A percentile compares a stretch with the other conserved stretches of the same genome.
phyloP scores from a whole-genome alignment of 208 protist genomes.

The Leishmania major region DNA sequence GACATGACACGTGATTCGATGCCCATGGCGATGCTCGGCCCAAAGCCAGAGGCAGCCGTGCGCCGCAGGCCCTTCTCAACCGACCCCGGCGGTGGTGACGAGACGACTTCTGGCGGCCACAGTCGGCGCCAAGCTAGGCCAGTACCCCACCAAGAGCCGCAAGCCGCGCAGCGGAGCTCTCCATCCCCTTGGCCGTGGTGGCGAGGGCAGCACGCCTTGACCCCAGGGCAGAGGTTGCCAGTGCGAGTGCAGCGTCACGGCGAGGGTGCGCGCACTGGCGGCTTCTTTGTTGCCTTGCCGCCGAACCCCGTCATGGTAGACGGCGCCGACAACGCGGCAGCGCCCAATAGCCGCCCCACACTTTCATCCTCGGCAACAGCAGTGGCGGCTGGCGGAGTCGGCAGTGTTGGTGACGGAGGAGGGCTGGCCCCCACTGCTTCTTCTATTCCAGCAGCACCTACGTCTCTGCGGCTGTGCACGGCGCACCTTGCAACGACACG shows the following conservation, averaged over 20 bases:
- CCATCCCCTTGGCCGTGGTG: background rate
- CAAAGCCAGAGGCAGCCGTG: background rate
- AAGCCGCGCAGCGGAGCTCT: background rate
- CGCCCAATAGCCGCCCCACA: background rate
- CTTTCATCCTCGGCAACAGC: background rate
- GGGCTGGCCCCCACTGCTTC: background rate
- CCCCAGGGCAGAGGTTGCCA: background rate
- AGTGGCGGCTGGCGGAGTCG: background rate
- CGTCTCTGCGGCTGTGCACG: background rate
- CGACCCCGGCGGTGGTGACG: background rate
- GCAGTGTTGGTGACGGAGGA: background rate
- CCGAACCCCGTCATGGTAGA: background rate
- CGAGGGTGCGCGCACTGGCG: background rate
- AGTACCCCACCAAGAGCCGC: background rate
- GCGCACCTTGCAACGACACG: background rate
- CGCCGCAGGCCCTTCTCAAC: constrained; percentile 2
- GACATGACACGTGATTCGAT: constrained; percentile 12
- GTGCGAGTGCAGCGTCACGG: background rate
- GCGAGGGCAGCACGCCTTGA: background rate
- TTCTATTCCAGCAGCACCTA: background rate
- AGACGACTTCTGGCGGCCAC: no score
- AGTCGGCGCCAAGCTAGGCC: background rate
- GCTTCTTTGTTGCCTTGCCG: background rate
- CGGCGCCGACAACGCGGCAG: background rate
- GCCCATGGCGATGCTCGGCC: background rate